phyloP scores from a whole-genome alignment of 2,329 filamentous ascomycete species.

The Diplodia corticola region DNA sequence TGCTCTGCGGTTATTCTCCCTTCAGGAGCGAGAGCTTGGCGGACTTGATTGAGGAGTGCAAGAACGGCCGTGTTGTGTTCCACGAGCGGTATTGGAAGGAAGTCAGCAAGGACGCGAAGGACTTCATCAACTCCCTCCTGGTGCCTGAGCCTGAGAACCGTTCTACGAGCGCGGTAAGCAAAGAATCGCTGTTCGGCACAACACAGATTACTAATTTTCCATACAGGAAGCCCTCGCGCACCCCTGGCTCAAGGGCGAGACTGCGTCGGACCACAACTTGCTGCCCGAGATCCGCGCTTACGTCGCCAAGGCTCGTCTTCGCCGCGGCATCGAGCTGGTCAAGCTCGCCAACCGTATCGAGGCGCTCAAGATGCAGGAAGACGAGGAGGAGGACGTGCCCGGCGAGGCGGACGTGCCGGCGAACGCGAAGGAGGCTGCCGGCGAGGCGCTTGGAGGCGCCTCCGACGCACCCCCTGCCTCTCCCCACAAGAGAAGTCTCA shows the following conservation, averaged over 20 bases:
- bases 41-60: conserved; percentile 94
- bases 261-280: conserved; percentile 92
- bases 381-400: conserved; percentile 72
- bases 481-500: conserved; percentile 52
- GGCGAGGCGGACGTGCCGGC: conserved; percentile 61
- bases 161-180: conserved; percentile 70
- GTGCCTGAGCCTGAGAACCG: conserved; percentile 76
- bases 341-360: conserved; percentile 96
- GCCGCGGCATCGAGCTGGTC: conserved; percentile 91
- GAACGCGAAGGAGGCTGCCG: conserved; percentile 60
- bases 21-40: conserved; percentile 93
- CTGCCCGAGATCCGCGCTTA: conserved; percentile 94
- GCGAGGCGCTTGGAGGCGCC: conserved; percentile 42
- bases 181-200: background rate
- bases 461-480: conserved; percentile 25
- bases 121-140: conserved; percentile 83
- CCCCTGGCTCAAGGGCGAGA: conserved; percentile 87
- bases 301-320: conserved; percentile 86
- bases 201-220: background rate
- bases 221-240: conserved; percentile 73
- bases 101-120: conserved; percentile 91
- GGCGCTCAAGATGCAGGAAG: conserved; percentile 88
- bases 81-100: conserved; percentile 99
- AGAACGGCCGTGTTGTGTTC: conserved; percentile 79
- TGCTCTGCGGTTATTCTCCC: conserved; percentile 96